Percentiles rank a stretch among this genome's conserved stretches.
These are phyloP conservation scores for Candida coquimbonensis DNA, from an alignment of 805 yeast species.

Conservation along the genomic window DNA sequence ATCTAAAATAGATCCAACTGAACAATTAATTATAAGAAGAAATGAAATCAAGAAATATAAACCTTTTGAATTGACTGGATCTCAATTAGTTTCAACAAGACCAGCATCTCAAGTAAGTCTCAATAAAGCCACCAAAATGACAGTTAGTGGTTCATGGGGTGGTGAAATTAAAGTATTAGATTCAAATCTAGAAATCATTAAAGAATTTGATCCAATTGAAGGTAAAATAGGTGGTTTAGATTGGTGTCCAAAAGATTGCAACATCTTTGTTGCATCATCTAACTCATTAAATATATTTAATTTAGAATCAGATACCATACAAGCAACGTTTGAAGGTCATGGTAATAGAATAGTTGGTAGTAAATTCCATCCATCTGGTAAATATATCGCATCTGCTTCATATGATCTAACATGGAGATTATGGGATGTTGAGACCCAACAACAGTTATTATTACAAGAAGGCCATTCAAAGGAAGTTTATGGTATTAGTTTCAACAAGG, in stretches of 20 bases:
- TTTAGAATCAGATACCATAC: slow-evolving; percentile 4
- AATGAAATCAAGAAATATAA: slow-evolving; percentile 27
- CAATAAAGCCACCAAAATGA: slow-evolving; percentile 26
- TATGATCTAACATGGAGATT: slow-evolving; percentile 83
- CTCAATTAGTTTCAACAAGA: slow-evolving; percentile 64
- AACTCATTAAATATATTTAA: slow-evolving; percentile 37
- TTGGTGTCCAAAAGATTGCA: slow-evolving; percentile 40
- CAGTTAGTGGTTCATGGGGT: slow-evolving; percentile 80
- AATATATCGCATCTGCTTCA: slow-evolving; percentile 60
- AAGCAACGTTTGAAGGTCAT: slow-evolving; percentile 35
- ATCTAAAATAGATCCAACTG: slow-evolving; percentile 31
- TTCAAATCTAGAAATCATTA: slow-evolving; percentile 27
- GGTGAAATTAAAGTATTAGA: slow-evolving; percentile 57
- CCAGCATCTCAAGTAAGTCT: slow-evolving; percentile 57
- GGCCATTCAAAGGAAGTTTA: slow-evolving; percentile 78
- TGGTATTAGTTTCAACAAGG: slow-evolving; percentile 56
- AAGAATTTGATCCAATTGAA: slow-evolving; percentile 26
- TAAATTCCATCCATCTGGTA: slow-evolving; percentile 58
- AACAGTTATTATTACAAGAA: slow-evolving; percentile 63
- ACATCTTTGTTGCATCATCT: slow-evolving; percentile 38
- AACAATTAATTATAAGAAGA: slow-evolving; percentile 42
- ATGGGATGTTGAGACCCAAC: slow-evolving; percentile 59
- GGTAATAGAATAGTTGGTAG: slow-evolving; percentile 49
- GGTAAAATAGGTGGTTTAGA: slow-evolving; percentile 69
- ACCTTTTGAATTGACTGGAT: slow-evolving; percentile 44